Evolutionary conservation across 306 rosid genomes (phyloP).

Genomic region (Quercus suber): DNA sequence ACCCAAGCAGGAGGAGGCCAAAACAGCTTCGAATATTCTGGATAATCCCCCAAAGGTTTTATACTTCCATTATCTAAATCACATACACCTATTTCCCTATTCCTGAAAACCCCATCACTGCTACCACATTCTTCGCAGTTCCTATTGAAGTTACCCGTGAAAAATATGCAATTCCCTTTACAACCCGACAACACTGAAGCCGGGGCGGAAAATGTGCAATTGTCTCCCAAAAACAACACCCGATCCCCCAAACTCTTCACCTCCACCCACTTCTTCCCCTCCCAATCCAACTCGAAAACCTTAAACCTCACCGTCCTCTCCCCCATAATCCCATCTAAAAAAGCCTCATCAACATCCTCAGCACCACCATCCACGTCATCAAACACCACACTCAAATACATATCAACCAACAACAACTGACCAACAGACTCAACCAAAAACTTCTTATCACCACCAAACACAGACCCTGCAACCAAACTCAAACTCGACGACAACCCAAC

Average conservation of each 20-base stretch:
- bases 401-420: slow-evolving; percentile 64
- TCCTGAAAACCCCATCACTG: slow-evolving; percentile 18
- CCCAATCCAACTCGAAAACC: slow-evolving; percentile 46
- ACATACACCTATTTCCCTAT: slow-evolving; percentile 50
- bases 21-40: slow-evolving; percentile 50
- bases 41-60: slow-evolving; percentile 43
- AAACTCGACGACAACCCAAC: slow-evolving; percentile 36
- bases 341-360: slow-evolving; percentile 9
- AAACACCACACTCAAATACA: slow-evolving; percentile 30
- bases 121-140: slow-evolving; percentile 22
- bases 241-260: slow-evolving; percentile 50
- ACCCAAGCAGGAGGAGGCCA: slow-evolving; percentile 82
- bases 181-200: slow-evolving; percentile 39
- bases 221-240: slow-evolving; percentile 74
- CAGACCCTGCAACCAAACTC: slow-evolving; percentile 49
- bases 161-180: slow-evolving; percentile 60
- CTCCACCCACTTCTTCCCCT: slow-evolving; percentile 55
- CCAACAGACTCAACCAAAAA: slow-evolving; percentile 62
- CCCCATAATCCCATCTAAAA: slow-evolving; percentile 18
- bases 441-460: slow-evolving; percentile 91
- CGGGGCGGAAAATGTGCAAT: slow-evolving; percentile 59
- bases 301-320: slow-evolving; percentile 57
- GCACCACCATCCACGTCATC: not conserved
- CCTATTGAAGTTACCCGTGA: slow-evolving; percentile 40
- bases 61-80: slow-evolving; percentile 43